Conservation (phyloP, 495 filamentous ascomycete genomes). For the Xylona heveae region DNA sequence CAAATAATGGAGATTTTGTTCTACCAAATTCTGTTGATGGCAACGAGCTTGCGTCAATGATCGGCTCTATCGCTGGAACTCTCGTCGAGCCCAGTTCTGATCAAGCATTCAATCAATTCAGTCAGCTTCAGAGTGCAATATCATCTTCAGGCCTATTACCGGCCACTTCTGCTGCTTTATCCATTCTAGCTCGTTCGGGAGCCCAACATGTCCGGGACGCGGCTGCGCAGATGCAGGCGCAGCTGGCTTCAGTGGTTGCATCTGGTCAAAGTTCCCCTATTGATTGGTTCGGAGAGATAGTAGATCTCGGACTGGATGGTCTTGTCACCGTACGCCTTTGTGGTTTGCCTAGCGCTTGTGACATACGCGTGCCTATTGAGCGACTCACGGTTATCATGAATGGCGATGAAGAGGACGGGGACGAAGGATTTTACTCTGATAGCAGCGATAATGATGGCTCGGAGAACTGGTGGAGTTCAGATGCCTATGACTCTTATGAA, state of each 20-base stretch:
- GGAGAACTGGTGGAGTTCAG: slow-evolving; percentile 12
- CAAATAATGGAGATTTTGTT: not conserved
- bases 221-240: too few relatives aligned
- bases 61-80: too few relatives aligned
- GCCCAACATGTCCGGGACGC: too few relatives aligned
- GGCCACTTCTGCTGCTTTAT: too few relatives aligned
- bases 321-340: slow-evolving; percentile 29
- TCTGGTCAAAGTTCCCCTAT: slow-evolving; percentile 5
- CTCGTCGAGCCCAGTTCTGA: too few relatives aligned
- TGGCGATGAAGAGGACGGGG: slow-evolving; percentile 8
- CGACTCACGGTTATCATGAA: slow-evolving; percentile 19
- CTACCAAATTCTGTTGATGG: not conserved
- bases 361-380: slow-evolving; percentile 26
- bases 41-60: too few relatives aligned
- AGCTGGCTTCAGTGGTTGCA: too few relatives aligned
- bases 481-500: slow-evolving; percentile 16
- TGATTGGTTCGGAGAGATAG: slow-evolving; percentile 34
- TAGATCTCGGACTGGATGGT: slow-evolving; percentile 31
- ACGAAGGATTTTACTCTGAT: slow-evolving; percentile 1
- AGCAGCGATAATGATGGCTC: slow-evolving; percentile 7
- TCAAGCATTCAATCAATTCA: too few relatives aligned
- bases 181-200: too few relatives aligned
- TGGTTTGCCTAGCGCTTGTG: slow-evolving; percentile 20
- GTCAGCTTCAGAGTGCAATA: too few relatives aligned
- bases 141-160: too few relatives aligned